A percentile compares a stretch with the other conserved stretches of the same genome.
Conservation (phyloP, 495 filamentous ascomycete species). For the Hyaloscypha variabilis region DNA sequence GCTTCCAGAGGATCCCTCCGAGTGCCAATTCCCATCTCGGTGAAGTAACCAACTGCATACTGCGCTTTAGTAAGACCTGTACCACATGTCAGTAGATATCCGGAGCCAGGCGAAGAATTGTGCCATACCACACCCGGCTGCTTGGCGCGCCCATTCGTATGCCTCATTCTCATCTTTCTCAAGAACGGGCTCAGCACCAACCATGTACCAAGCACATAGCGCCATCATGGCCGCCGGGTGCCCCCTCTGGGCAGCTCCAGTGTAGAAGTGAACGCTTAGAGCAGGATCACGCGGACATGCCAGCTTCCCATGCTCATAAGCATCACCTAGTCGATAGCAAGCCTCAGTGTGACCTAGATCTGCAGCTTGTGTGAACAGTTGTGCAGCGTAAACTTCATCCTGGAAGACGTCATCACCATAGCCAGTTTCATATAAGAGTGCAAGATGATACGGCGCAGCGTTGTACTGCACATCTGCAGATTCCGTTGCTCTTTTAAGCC, state of each 20-base stretch:
- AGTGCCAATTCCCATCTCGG: slow-evolving; percentile 96
- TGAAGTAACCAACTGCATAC: slow-evolving; percentile 96
- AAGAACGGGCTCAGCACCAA: slow-evolving; percentile 89
- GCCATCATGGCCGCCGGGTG: slow-evolving; percentile 97
- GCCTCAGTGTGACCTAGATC: slow-evolving; percentile 89
- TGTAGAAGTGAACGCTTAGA: slow-evolving; percentile 96
- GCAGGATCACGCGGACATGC: slow-evolving; percentile 89
- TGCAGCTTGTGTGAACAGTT: slow-evolving; percentile 91
- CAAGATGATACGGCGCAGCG: slow-evolving; percentile 88
- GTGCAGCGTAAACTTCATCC: slow-evolving; percentile 87
- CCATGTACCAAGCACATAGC: slow-evolving; percentile 97
- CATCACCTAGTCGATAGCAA: slow-evolving; percentile 86
- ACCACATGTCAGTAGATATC: slow-evolving; percentile 18
- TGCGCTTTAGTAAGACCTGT: slow-evolving; percentile 88
- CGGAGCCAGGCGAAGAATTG: slow-evolving; percentile 25
- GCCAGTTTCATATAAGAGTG: slow-evolving; percentile 81
- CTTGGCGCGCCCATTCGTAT: slow-evolving; percentile 91
- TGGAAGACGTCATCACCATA: slow-evolving; percentile 91
- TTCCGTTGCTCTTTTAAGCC: slow-evolving; percentile 92
- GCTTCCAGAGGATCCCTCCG: slow-evolving; percentile 91
- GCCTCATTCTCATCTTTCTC: slow-evolving; percentile 96
- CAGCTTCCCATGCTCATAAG: slow-evolving; percentile 91
- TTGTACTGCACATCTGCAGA: slow-evolving; percentile 91
- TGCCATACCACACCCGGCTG: slow-evolving; percentile 77
- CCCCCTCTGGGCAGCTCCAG: slow-evolving; percentile 80